Base-by-base conservation (phyloP, 768 basidiomycete species). In the Suillus decipiens region DNA sequence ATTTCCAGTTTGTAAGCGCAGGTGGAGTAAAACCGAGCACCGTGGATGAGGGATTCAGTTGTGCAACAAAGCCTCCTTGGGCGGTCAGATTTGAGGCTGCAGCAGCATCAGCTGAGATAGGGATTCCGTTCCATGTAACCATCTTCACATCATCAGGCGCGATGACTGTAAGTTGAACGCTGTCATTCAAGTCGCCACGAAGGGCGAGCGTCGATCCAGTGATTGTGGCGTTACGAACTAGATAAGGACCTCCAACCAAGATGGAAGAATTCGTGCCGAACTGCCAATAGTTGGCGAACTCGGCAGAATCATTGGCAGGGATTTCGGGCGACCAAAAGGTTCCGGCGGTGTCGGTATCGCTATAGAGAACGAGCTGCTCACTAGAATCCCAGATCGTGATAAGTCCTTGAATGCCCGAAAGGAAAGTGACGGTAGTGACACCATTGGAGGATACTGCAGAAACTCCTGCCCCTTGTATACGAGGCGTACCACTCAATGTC, bases 251-350 rank as follows among this genome's bases (percentile, higher is more conserved):
- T 24, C 84, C 84, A 31, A 89, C 80, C 1, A 95, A 78, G 31
- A 90, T 79, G 12, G 88, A 85, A 4, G 80, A 72, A 67, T 93
- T 92, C 28, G 89, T 87, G 33, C 92, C 92, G 58, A 91, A 76
- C 59, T 85, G 80, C 88, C 89, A 93, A 79, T 80, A 93, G 67
- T 84, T 85, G 47, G 77, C 77, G 61, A 88, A 79, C 14, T 81
- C 77, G 34, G 80, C 75, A 4, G 70, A 73, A 22, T 64, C 47
- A 7, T 70, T 66, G 0, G 76, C 75, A 6, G 86, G 73, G 48
- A 93, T 79, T 19, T 84, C 81, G 1, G 93, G 93, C 5, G 88
- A 80, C 87, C 89, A 95, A 78, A 92, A 92, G 0, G 87, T 88
- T 36, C 81, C 83, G 3, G 88, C 87, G 0, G 89, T 89, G 15